These are phyloP conservation scores for Penicillium corylophilum DNA, from an alignment of 2,329 filamentous ascomycete species.

Conservation along the genomic window DNA sequence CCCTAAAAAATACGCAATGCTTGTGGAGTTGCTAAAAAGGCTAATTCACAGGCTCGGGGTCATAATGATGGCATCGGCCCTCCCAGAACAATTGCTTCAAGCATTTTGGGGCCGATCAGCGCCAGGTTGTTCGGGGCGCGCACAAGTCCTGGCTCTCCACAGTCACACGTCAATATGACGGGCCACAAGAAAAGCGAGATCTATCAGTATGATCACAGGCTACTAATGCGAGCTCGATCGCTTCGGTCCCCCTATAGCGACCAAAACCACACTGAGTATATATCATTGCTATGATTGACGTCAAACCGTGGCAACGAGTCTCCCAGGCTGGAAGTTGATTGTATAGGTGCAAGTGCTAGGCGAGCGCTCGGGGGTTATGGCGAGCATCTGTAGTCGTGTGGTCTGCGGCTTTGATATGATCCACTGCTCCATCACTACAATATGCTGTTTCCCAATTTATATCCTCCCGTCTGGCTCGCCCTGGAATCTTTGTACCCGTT, in stretches of 20 bases:
- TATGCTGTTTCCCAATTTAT: constrained; percentile 40
- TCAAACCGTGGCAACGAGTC: neutral
- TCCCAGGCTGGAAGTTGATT: neutral
- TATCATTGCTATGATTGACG: neutral
- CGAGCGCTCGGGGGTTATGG: neutral
- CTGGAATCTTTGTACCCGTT: constrained; percentile 82
- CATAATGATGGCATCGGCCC: neutral
- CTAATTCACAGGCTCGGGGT: neutral
- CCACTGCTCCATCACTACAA: neutral
- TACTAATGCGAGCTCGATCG: neutral
- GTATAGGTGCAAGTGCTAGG: neutral
- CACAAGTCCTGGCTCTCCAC: neutral
- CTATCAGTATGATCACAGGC: neutral
- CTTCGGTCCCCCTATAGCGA: neutral
- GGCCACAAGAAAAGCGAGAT: neutral
- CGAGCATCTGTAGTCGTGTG: neutral
- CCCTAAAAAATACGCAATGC: neutral
- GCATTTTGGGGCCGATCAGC: neutral
- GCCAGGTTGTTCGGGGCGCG: neutral
- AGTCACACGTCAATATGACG: neutral
- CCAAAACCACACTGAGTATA: neutral
- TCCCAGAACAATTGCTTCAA: neutral
- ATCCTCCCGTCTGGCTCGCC: constrained; percentile 87
- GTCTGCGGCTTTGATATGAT: neutral
- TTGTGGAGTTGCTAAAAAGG: neutral